These are phyloP conservation scores for Serendipita sp. DNA, from an alignment of 768 basidiomycete genomes.

Conservation along the genomic window DNA sequence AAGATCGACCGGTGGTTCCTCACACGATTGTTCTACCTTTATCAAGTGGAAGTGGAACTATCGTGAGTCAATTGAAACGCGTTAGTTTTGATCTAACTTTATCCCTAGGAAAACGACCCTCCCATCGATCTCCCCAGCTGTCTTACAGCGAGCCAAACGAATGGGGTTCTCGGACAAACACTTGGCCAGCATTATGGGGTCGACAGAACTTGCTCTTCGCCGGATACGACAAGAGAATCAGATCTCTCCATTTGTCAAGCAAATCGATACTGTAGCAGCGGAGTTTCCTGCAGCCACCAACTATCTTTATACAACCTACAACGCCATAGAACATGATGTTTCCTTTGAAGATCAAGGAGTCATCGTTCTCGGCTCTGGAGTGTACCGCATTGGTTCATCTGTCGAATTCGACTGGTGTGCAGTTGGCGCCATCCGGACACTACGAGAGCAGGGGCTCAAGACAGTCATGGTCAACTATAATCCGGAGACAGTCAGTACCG, in stretches of 20 bases:
- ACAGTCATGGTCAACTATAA: slow-evolving; percentile 99
- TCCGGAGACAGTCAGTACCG: slow-evolving; percentile 97
- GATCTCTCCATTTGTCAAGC: slow-evolving; percentile 94
- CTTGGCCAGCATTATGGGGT: slow-evolving; percentile 63
- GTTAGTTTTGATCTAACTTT: slow-evolving; percentile 94
- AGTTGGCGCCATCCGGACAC: slow-evolving; percentile 89
- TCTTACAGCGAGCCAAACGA: slow-evolving; percentile 67
- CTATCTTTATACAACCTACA: slow-evolving; percentile 99
- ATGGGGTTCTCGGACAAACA: slow-evolving; percentile 93
- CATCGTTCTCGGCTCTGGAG: slow-evolving; percentile 95
- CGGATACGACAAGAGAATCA: slow-evolving; percentile 69
- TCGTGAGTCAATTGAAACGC: slow-evolving; percentile 62
- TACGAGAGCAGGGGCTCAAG: slow-evolving; percentile 80
- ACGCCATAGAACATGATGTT: slow-evolving; percentile 88
- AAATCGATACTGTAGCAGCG: slow-evolving; percentile 96
- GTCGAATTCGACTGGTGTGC: slow-evolving; percentile 99
- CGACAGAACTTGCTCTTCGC: slow-evolving; percentile 64
- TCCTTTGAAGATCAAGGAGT: slow-evolving; percentile 92
- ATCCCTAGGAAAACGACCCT: slow-evolving; percentile 46
- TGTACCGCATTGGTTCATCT: slow-evolving; percentile 94
- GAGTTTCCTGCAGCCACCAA: slow-evolving; percentile 98
- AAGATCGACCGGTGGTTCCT: slow-evolving; percentile 55
- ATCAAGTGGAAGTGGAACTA: slow-evolving; percentile 73
- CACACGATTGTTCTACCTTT: slow-evolving; percentile 69
- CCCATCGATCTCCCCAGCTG: slow-evolving; percentile 85